Base-by-base conservation (phyloP, 306 rosid species). In the Fagus crenata region DNA sequence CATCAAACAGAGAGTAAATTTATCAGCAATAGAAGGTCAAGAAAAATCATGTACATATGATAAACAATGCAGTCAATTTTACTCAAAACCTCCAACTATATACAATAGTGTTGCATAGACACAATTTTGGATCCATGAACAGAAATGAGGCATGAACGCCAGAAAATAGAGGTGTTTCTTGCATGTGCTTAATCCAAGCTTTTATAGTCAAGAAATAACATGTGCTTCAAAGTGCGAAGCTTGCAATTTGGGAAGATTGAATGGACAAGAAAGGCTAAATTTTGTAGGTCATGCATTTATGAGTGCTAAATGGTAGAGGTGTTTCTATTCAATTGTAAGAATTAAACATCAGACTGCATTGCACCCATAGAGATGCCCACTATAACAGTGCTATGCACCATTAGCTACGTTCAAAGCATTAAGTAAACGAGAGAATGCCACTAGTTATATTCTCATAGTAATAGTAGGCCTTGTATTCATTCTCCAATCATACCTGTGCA, bases 1-100 rank as follows among this genome's bases (percentile, higher is more conserved):
- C 78, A 88, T 3, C 42, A 78, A 3, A 69, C 51, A 78, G 42
- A 15, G 72, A 68, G 68, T 56, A 31, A 79, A 72, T 18, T 80
- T 54, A 70, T 77, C 39, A 69, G 76, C 64, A 78, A 37, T 33
- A 58, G n/a, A 75, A 81, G 85, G 41, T 39, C 18, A 65, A 69
- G 33, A 68, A 76, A 46, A n/a, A 61, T 31, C 78, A 76, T 71
- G 43, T 61, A 59, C 42, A 31, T 36, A 75, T 32, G 13, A 72
- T 36, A 39, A 76, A 54, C 71, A 63, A 68, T 70, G 18, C 12
- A 51, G 72, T 49, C 14, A 36, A 22, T 6, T 18, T 22, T 58
- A 28, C 22, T 22, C 13, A 0, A 18, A 53, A 58, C 9, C 64
- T 22, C 3, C 64, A 58, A 58, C 14, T 58, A 12, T 65, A 14